Percentiles rank a stretch among this genome's conserved stretches.
Conservation (phyloP, 768 basidiomycete species). For the Baorangia bicolor region DNA sequence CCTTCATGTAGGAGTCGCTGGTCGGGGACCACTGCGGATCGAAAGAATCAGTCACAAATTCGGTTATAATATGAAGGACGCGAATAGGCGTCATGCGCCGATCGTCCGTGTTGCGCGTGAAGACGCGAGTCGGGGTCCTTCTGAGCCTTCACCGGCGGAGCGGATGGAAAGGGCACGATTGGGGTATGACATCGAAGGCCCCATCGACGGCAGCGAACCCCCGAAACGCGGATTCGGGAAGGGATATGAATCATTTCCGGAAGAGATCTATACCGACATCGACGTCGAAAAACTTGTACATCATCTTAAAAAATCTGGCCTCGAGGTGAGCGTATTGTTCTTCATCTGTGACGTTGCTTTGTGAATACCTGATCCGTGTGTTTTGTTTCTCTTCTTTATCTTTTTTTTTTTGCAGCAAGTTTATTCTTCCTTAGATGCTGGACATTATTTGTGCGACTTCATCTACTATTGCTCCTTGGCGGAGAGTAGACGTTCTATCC, state of each 20-base stretch:
- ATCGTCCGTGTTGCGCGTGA: slow-evolving; percentile 32
- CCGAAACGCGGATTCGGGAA: slow-evolving; percentile 37
- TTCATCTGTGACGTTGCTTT: background rate
- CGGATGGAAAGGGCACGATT: slow-evolving; percentile 31
- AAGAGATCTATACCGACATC: slow-evolving; percentile 38
- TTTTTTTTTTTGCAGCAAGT: slow-evolving; percentile 46
- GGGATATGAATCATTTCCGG: slow-evolving; percentile 36
- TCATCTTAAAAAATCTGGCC: slow-evolving; percentile 32
- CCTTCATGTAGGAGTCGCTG: slow-evolving; percentile 68
- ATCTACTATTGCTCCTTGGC: slow-evolving; percentile 76
- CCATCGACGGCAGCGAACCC: slow-evolving; percentile 27
- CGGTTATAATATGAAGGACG: slow-evolving; percentile 70
- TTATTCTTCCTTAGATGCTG: slow-evolving; percentile 72
- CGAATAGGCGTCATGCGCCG: slow-evolving; percentile 55
- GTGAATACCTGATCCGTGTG: slow-evolving; percentile 6
- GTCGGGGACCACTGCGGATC: slow-evolving; percentile 60
- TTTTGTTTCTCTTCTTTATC: background rate
- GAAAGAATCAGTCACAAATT: slow-evolving; percentile 66
- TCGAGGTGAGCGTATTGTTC: slow-evolving; percentile 29
- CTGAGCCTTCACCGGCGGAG: slow-evolving; percentile 25
- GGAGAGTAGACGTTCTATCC: slow-evolving; percentile 51
- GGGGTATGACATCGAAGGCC: slow-evolving; percentile 29
- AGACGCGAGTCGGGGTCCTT: slow-evolving; percentile 17
- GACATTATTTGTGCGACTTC: slow-evolving; percentile 76
- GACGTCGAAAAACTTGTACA: slow-evolving; percentile 38